Conservation (phyloP, 2,329 filamentous ascomycete genomes). For the Dryadomyces sulphureus region DNA sequence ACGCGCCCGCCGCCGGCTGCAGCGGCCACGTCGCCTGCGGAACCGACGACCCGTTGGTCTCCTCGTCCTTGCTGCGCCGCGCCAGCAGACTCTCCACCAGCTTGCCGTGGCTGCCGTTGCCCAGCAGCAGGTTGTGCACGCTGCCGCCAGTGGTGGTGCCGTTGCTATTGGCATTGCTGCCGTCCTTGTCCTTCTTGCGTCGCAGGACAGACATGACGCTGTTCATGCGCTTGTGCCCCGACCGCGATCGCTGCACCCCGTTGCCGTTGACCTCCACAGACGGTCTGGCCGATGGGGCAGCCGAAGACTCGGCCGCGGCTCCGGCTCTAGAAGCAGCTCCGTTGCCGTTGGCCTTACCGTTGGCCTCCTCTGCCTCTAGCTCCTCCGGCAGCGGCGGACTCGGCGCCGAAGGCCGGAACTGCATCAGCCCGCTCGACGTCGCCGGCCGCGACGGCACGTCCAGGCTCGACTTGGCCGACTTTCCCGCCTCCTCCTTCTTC, state of each 20-base stretch:
- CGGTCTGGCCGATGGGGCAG: no score
- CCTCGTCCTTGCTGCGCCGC: constrained; percentile 39
- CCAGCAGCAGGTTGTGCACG: no score
- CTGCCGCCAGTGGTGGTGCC: no score
- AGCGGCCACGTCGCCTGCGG: constrained; percentile 24
- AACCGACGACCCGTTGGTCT: no score
- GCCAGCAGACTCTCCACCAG: constrained; percentile 43
- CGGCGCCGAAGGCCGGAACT: not conserved
- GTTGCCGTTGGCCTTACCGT: not conserved
- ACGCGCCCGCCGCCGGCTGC: not conserved
- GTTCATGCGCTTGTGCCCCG: constrained; percentile 4
- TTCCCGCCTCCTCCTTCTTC: not conserved
- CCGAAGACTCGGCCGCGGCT: no score
- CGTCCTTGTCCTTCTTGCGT: constrained; percentile 38
- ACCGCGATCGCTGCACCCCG: no score
- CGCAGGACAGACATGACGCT: constrained; percentile 45
- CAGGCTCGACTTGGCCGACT: not conserved
- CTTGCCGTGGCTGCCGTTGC: no score
- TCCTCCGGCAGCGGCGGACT: constrained; percentile 28
- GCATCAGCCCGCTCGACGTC: not conserved
- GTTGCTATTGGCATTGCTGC: constrained; percentile 22
- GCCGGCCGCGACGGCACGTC: not conserved
- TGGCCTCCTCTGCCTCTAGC: constrained; percentile 12
- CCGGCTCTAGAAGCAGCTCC: no score
- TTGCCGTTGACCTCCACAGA: no score